These are phyloP conservation scores for Leccinum barrowsii DNA, from an alignment of 768 basidiomycete species.

Conservation along the genomic window DNA sequence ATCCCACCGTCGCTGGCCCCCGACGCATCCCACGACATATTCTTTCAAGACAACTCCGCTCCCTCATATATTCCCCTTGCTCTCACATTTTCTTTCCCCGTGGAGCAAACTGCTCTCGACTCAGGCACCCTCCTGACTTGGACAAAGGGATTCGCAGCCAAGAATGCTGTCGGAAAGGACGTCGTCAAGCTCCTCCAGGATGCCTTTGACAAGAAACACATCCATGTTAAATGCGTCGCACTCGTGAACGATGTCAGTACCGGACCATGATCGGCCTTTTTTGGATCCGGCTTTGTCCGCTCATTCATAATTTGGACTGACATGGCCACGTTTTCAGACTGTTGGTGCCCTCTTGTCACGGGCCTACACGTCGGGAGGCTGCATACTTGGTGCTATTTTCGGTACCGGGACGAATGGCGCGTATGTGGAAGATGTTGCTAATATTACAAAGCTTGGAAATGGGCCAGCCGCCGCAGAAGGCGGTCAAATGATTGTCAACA, in stretches of 20 bases:
- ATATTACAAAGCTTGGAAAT: constrained; percentile 80
- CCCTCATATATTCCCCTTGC: constrained; percentile 65
- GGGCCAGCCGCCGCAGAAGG: constrained; percentile 54
- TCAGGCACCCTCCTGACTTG: constrained; percentile 89
- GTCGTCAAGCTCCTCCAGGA: constrained; percentile 88
- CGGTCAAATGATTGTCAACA: constrained; percentile 91
- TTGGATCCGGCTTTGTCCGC: background rate
- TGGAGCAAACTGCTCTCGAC: constrained; percentile 91
- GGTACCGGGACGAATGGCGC: constrained; percentile 99
- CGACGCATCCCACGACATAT: constrained; percentile 10
- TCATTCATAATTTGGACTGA: constrained; percentile 4
- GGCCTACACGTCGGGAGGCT: constrained; percentile 91
- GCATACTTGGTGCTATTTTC: constrained; percentile 87
- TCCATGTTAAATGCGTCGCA: constrained; percentile 88
- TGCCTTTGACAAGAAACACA: constrained; percentile 86
- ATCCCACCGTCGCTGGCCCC: constrained; percentile 27
- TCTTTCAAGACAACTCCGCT: constrained; percentile 26
- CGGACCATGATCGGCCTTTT: constrained; percentile 22
- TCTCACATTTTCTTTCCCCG: constrained; percentile 96
- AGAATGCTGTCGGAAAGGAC: constrained; percentile 85
- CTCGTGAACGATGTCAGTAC: constrained; percentile 90
- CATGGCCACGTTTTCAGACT: constrained; percentile 50
- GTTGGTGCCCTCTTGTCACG: constrained; percentile 92
- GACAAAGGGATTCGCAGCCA: constrained; percentile 96
- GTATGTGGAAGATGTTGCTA: constrained; percentile 84